Conservation (phyloP, 768 basidiomycete species). For the Panaeolus papilionaceus region DNA sequence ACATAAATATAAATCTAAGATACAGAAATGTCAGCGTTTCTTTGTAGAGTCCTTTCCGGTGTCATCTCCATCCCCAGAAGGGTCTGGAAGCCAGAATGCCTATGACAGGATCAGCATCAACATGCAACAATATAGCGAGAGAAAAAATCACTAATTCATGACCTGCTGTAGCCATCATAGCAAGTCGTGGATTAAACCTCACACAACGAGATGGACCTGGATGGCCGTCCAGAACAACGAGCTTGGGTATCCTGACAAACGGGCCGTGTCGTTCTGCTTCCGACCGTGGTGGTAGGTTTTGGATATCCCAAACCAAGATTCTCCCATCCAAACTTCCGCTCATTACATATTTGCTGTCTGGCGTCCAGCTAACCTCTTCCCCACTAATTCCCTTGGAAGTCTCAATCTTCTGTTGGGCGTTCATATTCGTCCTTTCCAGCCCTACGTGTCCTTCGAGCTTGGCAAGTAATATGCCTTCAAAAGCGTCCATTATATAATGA, state of each 20-base stretch:
- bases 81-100: slow-evolving; percentile 34
- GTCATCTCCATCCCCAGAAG: slow-evolving; percentile 22
- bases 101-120: slow-evolving; percentile 20
- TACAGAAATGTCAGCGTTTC: slow-evolving; percentile 5
- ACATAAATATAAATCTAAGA: not conserved
- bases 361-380: slow-evolving; percentile 94
- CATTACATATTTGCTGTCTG: slow-evolving; percentile 90
- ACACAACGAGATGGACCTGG: slow-evolving; percentile 87
- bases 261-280: slow-evolving; percentile 62
- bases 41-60: slow-evolving; percentile 15
- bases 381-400: slow-evolving; percentile 84
- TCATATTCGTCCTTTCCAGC: slow-evolving; percentile 71
- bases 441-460: slow-evolving; percentile 88
- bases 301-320: slow-evolving; percentile 87
- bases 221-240: slow-evolving; percentile 73
- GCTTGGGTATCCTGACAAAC: slow-evolving; percentile 50
- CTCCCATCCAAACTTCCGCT: slow-evolving; percentile 87
- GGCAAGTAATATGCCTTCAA: slow-evolving; percentile 81
- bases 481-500: slow-evolving; percentile 94
- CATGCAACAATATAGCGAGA: slow-evolving; percentile 10
- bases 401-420: slow-evolving; percentile 60
- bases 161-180: slow-evolving; percentile 89
- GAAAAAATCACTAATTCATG: slow-evolving; percentile 71
- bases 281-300: slow-evolving; percentile 58
- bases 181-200: slow-evolving; percentile 86